Base-by-base conservation (phyloP, 805 yeast species). In the Yarrowia sp. region DNA sequence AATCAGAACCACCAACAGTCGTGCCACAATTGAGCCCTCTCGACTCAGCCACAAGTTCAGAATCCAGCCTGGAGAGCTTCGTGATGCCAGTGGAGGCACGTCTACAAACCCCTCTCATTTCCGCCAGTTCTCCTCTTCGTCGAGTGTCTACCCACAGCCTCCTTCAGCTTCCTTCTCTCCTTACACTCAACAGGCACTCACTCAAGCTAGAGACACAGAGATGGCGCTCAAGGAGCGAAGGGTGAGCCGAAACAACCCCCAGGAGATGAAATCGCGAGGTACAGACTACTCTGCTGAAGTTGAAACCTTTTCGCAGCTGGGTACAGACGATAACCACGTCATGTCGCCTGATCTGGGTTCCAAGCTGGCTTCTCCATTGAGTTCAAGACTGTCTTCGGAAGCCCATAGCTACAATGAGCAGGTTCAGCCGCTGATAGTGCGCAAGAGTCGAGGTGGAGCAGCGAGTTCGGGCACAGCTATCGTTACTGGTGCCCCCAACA, bases 231-330 rank as follows among this genome's bases (percentile, higher is more conserved):
- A 42, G 36, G 64, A 56, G 3, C 40, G 64, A 30, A 9, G 49
- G 30, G 64, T 17, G 24, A 42, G 49, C n/a, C 19, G 49, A 13
- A 42, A n/a, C 49, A 17, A 56, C 12, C 64, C 64, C 1, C 44
- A 2, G 3, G 36, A 56, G n/a, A 15, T 43, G 39, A 42, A 42
- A 12, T 42, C 64, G 1, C 39, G 49, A 2, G 64, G 49, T 1
- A 56, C 64, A 3, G 50, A 56, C 24, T 56, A 56, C 49, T 40
- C 64, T 13, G 64, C 64, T 13, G 64, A 56, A 15, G 64, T 56
- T 7, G 61, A 55, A 38, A 24, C 46, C 15, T 55, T 39, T 3
- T 55, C 61, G 7, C 61, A 55, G 20, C 9, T 39, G n/a, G 61
- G 47, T 6, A 55, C 61, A 0, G 47, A 55, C 9, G 47, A 40